phyloP scores from a whole-genome alignment of 345 rosid genomes.

The Salix exigua region DNA sequence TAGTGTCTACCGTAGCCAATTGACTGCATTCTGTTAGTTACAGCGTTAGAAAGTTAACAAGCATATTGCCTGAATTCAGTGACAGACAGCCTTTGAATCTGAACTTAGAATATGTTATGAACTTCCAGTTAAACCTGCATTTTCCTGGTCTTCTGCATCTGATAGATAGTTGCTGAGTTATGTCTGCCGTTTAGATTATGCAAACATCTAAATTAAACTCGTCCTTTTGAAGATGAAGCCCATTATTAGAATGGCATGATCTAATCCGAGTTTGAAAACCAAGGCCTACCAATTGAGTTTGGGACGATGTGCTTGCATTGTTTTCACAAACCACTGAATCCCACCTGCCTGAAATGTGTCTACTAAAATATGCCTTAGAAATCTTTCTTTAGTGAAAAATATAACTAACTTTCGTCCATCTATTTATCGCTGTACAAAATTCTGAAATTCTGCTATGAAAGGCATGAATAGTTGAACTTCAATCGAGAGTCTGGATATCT shows the following conservation, averaged over 20 bases:
- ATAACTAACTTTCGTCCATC: too few species aligned
- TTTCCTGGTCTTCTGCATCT: not conserved
- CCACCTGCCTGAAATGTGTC: too few species aligned
- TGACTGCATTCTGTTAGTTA: not conserved
- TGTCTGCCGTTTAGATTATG: not conserved
- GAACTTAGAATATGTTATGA: not conserved
- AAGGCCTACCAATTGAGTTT: not conserved
- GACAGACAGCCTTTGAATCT: not conserved
- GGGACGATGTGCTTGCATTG: not conserved
- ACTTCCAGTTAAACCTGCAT: not conserved
- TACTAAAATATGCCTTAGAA: too few species aligned
- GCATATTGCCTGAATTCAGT: not conserved
- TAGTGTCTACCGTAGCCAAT: too few species aligned
- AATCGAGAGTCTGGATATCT: too few species aligned
- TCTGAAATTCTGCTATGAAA: too few species aligned
- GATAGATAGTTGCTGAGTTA: not conserved
- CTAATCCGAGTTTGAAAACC: not conserved
- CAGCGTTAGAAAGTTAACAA: not conserved
- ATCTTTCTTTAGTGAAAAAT: too few species aligned
- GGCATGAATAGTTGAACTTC: too few species aligned
- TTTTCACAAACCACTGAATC: not conserved
- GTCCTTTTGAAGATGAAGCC: too few species aligned
- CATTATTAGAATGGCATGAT: too few species aligned
- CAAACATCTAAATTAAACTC: not conserved
- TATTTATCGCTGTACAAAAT: too few species aligned